Conservation (phyloP, 495 filamentous ascomycete genomes). For the Collariella sp. region DNA sequence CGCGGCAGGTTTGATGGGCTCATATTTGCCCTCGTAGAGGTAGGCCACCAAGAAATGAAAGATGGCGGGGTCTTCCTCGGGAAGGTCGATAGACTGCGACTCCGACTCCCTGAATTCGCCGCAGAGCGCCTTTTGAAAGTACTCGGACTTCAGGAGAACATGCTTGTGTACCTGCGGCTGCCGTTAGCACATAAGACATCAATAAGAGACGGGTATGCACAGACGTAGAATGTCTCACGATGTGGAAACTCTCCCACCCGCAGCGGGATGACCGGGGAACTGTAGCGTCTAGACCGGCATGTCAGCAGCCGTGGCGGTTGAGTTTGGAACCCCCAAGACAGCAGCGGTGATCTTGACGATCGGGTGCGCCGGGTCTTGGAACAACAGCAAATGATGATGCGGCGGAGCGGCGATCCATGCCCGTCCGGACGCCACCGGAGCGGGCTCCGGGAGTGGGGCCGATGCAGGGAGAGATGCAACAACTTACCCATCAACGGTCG, state of each 20-base stretch:
- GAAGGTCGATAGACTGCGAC: slow-evolving; percentile 36
- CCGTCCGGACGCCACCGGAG: background rate
- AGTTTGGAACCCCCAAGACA: background rate
- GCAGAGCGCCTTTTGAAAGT: slow-evolving; percentile 37
- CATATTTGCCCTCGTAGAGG: slow-evolving; percentile 41
- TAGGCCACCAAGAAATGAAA: slow-evolving; percentile 44
- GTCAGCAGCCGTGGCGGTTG: slow-evolving; percentile 3
- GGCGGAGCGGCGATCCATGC: background rate
- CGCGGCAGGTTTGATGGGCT: slow-evolving; percentile 34
- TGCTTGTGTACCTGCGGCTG: slow-evolving; percentile 31
- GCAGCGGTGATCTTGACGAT: background rate
- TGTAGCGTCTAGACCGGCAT: slow-evolving; percentile 29
- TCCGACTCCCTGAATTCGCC: slow-evolving; percentile 35
- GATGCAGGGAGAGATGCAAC: slow-evolving; percentile 15
- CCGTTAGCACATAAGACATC: background rate
- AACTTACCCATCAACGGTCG: slow-evolving; percentile 37
- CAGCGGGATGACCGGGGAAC: slow-evolving; percentile 35
- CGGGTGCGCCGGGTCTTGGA: background rate
- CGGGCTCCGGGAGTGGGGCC: background rate
- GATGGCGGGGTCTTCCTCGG: slow-evolving; percentile 41
- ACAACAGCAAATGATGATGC: background rate
- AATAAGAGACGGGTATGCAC: slow-evolving; percentile 1
- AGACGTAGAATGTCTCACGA: slow-evolving; percentile 34
- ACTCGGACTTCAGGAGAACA: slow-evolving; percentile 37
- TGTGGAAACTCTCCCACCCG: slow-evolving; percentile 30